Base-by-base conservation (phyloP, 495 filamentous ascomycete genomes). In the Cercophora newfieldiana region DNA sequence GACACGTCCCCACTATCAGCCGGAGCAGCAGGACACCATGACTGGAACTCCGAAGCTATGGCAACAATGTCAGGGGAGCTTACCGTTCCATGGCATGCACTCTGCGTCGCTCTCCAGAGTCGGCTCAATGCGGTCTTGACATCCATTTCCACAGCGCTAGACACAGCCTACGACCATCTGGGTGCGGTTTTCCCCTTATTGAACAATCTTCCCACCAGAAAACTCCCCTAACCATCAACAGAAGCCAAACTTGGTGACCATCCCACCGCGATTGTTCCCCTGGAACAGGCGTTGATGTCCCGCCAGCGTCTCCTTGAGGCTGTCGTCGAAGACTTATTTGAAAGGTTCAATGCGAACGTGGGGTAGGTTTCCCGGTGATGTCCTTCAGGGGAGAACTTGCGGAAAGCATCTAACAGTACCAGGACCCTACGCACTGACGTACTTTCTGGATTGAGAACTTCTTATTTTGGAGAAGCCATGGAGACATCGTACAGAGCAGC, bases 11-110 rank as follows among this genome's bases (percentile, higher is more conserved):
- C 5, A 14, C 12, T 44, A 8, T 6, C 37, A 44, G 37, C 75
- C 2, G 12, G 5, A 7, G 53, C 26, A 6, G 66, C 66, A 1
- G 71, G 67, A 2, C 51, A 48, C 18, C 71, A 63, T 19, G 74
- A 73, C 64, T 81, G 79, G 79, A 81, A 81, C 33, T 64, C 76
- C 65, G 74, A 79, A 69, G 75, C 75, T 24, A 79, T 78, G 26
- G 48, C 69, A 54, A n/a, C 58, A 4, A 80, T 81, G 77, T 62
- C 60, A 1, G 21, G 29, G 0, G 71, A 79, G 44, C 49, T 79
- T 31, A 48, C 33, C 8, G 60, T 47, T 7, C 69, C 64, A 22
- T 81, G 77, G 77, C 24, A 71, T 12, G 37, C 33, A 2, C 49
- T 79, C 10, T 25, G 33, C 21, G 55, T 33, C 0, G 54, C 16